These are phyloP conservation scores for Ordospora colligata DNA, from an alignment of 371 early-diverging fungal species.

Conservation along the genomic window DNA sequence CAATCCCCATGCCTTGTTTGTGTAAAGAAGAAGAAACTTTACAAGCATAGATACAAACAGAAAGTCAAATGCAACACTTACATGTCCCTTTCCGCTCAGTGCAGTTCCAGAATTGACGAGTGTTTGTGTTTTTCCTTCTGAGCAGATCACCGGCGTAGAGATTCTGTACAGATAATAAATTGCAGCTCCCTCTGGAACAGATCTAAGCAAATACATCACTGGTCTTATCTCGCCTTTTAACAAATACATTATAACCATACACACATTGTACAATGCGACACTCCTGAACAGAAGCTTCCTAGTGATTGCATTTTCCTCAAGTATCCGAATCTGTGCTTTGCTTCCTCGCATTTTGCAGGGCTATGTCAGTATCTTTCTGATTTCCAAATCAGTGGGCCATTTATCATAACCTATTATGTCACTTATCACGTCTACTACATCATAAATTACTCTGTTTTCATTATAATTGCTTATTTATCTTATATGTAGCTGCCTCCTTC, in stretches of 20 bases:
- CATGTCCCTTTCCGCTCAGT: constrained; percentile 15
- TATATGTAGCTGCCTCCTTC: constrained; percentile 37
- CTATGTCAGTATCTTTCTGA: too few species aligned
- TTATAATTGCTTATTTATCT: background rate
- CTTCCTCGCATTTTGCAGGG: constrained; percentile 31
- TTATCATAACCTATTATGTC: too few species aligned
- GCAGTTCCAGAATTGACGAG: constrained; percentile 5
- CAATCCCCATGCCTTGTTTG: background rate
- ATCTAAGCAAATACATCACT: background rate
- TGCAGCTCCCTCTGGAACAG: constrained; percentile 11
- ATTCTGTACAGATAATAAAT: constrained; percentile 22
- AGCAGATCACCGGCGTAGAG: background rate
- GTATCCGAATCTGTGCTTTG: constrained; percentile 19
- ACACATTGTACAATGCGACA: background rate
- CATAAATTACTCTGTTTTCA: background rate
- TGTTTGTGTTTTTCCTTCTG: background rate
- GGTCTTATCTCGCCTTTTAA: background rate
- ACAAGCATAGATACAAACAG: constrained; percentile 19
- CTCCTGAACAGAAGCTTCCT: constrained; percentile 11
- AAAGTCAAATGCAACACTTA: constrained; percentile 19
- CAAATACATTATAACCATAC: background rate
- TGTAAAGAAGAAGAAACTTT: constrained; percentile 22
- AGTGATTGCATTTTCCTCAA: constrained; percentile 3
- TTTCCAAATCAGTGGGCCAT: too few species aligned
- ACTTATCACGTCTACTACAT: too few species aligned